These are phyloP conservation scores for Pezizomycotina sp. DNA, from an alignment of 2,329 filamentous ascomycete species.

Conservation along the genomic window DNA sequence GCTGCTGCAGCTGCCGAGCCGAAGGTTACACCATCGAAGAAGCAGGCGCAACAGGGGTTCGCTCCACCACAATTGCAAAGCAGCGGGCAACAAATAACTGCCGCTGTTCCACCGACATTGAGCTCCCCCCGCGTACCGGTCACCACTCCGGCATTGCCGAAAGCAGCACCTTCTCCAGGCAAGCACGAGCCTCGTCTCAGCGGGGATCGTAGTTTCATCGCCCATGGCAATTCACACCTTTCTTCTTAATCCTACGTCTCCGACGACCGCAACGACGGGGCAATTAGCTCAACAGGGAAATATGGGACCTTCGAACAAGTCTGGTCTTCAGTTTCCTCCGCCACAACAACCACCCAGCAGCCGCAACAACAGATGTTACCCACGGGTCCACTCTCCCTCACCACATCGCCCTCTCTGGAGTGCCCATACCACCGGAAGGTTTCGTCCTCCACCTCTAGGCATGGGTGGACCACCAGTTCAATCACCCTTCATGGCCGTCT, in stretches of 20 bases:
- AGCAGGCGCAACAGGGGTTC: constrained; percentile 30
- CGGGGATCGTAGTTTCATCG: constrained; percentile 24
- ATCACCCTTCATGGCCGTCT: too few relatives aligned
- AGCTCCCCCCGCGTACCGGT: constrained; percentile 65
- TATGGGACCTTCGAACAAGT: constrained; percentile 5
- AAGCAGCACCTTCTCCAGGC: constrained; percentile 63
- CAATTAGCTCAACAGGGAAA: neutral
- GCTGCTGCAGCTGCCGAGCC: constrained; percentile 30
- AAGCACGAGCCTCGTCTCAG: constrained; percentile 50
- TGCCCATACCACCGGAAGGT: too few relatives aligned
- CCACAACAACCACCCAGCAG: constrained; percentile 13
- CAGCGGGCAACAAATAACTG: constrained; percentile 35
- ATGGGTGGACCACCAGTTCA: too few relatives aligned
- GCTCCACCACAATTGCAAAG: constrained; percentile 38
- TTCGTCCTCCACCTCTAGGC: too few relatives aligned
- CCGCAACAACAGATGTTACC: constrained; percentile 12
- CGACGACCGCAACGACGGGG: neutral
- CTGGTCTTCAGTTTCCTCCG: constrained; percentile 14
- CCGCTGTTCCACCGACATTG: constrained; percentile 33
- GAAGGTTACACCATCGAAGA: constrained; percentile 43
- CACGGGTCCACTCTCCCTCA: too few relatives aligned
- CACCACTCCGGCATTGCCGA: constrained; percentile 62
- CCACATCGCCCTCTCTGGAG: too few relatives aligned
- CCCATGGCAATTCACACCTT: constrained; percentile 29
- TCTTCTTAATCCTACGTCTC: constrained; percentile 25